Conservation (phyloP, 495 filamentous ascomycete species). For the Penicillium parvum region DNA sequence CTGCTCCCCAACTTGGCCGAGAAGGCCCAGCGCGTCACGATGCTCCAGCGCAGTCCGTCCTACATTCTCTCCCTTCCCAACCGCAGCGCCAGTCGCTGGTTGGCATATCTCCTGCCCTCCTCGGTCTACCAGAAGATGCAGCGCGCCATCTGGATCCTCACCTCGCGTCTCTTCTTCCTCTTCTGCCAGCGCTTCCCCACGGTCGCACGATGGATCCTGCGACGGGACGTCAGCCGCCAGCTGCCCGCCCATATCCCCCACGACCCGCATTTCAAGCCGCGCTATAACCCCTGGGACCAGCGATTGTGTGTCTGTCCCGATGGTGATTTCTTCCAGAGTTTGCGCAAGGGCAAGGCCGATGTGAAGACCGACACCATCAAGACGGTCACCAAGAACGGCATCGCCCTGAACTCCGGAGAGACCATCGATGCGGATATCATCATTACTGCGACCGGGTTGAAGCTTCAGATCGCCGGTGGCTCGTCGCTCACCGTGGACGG, state of each 20-base stretch:
- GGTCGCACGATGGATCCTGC: slow-evolving; percentile 44
- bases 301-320: slow-evolving; percentile 67
- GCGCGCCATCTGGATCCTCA: slow-evolving; percentile 44
- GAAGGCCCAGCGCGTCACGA: slow-evolving; percentile 45
- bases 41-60: slow-evolving; percentile 56
- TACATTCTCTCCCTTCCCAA: slow-evolving; percentile 54
- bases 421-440: slow-evolving; percentile 64
- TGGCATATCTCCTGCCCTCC: slow-evolving; percentile 39
- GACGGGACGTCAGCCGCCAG: slow-evolving; percentile 32
- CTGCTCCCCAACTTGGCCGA: slow-evolving; percentile 43
- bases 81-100: slow-evolving; percentile 26
- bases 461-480: slow-evolving; percentile 50
- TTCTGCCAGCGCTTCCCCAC: slow-evolving; percentile 56
- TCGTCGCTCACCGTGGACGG: slow-evolving; percentile 52
- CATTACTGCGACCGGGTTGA: slow-evolving; percentile 69
- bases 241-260: slow-evolving; percentile 53
- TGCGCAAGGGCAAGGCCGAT: slow-evolving; percentile 53
- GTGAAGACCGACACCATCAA: slow-evolving; percentile 67
- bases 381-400: slow-evolving; percentile 54
- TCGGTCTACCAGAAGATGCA: slow-evolving; percentile 33
- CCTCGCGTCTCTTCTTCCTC: slow-evolving; percentile 44
- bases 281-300: slow-evolving; percentile 71
- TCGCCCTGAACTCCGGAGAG: slow-evolving; percentile 54
- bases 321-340: slow-evolving; percentile 64
- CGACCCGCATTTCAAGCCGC: slow-evolving; percentile 67